Base-by-base conservation (phyloP, 768 basidiomycete species). In the Omphalotus guepiniiformis region DNA sequence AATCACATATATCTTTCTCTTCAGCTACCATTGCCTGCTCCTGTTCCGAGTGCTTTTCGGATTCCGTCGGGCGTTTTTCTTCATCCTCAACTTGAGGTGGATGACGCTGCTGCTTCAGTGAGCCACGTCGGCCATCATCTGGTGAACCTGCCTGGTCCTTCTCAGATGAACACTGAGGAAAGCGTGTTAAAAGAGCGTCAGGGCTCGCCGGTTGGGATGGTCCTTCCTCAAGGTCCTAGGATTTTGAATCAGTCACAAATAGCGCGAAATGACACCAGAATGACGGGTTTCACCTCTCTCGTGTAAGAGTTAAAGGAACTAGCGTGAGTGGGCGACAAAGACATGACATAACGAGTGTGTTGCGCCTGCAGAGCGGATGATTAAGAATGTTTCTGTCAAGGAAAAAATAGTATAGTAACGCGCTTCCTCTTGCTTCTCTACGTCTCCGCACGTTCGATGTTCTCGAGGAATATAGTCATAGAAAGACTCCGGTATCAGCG, bases 381-480 rank as follows among this genome's bases (percentile, higher is more conserved):
- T 22, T 18, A 0, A 39, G 11, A 15, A 30, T 7, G 13, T 30
- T 28, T n/a, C 16, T 16, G 15, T 19, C n/a, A n/a, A n/a, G n/a
- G n/a, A 43, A 39, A 8, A 21, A 22, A 2, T 9, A 26, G 23
- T 23, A 13, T n/a, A n/a, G 22, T n/a, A 25, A 41, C 25, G 12
- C 30, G 7, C 19, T 26, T 36, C 27, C 16, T 25, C 21, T 46
- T 46, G n/a, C 19, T 18, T 18, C 28, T 45, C 18, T 13, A 16
- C 16, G 21, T 32, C 34, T 22, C 6, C 5, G n/a, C n/a, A n/a
- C n/a, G n/a, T n/a, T 39, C 42, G 34, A 5, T 46, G 44, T 11
- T 25, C 44, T 27, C 23, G 21, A 37, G 44, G 44, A 26, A 46
- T 46, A 13, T 46, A 46, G 21, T 46, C 44, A n/a, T 36, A 46